A percentile compares a stretch with the other conserved stretches of the same genome.
These are phyloP conservation scores for Neurospora intermedia DNA, from an alignment of 495 filamentous ascomycete genomes.

Conservation along the genomic window DNA sequence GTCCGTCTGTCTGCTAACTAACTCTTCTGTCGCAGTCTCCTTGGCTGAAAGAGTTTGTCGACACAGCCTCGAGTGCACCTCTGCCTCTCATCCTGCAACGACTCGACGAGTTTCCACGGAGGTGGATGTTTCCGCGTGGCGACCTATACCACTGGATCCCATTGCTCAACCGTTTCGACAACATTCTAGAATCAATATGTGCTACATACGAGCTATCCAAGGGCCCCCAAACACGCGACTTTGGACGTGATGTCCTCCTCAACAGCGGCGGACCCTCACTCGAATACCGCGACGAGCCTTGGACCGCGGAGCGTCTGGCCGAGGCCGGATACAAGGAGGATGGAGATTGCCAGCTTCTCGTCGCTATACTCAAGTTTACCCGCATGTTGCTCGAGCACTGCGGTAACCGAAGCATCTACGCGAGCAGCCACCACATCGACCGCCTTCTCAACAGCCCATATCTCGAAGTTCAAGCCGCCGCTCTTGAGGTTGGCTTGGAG, in stretches of 20 bases:
- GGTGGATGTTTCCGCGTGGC: conserved; percentile 94
- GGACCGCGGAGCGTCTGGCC: conserved; percentile 38
- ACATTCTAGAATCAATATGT: conserved; percentile 70
- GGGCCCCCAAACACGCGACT: conserved; percentile 69
- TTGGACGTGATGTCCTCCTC: conserved; percentile 52
- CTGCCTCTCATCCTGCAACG: conserved; percentile 65
- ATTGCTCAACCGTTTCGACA: conserved; percentile 87
- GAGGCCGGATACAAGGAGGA: conserved; percentile 54
- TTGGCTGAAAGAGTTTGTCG: conserved; percentile 69
- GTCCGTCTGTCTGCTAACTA: conserved; percentile 2
- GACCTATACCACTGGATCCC: conserved; percentile 98
- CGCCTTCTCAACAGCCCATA: conserved; percentile 81
- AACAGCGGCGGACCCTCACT: conserved; percentile 34
- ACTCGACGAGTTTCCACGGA: conserved; percentile 67
- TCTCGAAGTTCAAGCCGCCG: conserved; percentile 58
- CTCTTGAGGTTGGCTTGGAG: conserved; percentile 67
- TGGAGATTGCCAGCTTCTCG: conserved; percentile 69
- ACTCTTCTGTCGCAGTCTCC: conserved; percentile 51
- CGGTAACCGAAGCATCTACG: conserved; percentile 93
- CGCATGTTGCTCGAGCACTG: conserved; percentile 82
- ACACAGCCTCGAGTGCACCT: conserved; percentile 53
- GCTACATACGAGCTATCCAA: conserved; percentile 69
- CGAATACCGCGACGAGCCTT: conserved; percentile 27
- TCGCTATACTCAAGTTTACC: conserved; percentile 74
- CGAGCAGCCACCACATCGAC: conserved; percentile 76